Base-by-base conservation (phyloP, 2,329 filamentous ascomycete species). In the Xylariaceae sp. region DNA sequence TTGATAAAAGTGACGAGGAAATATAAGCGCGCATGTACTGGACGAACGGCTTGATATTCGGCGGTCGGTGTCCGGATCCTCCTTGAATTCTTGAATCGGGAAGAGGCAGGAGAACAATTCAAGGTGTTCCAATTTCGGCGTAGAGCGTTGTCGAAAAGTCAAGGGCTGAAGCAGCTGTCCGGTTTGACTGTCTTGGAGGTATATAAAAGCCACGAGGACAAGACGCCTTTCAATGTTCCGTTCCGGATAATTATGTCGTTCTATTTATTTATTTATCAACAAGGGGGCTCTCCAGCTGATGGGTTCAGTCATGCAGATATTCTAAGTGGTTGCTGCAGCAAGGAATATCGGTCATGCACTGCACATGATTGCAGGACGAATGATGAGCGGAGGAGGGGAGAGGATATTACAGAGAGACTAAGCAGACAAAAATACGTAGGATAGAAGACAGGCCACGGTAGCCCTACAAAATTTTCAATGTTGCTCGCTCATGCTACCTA, bases 281-380 rank as follows among this genome's bases (percentile, higher is more conserved):
- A 39, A 26, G 28, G 39, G 34, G 44, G 19, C 17, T 44, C 31
- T 58, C 34, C 21, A 53, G 58, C 51, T 43, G 39, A 56, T 61
- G 58, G 61, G 34, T 53, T 59, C 54, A 39, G 40, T 56, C 55
- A 59, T 63, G 53, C 61, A 59, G 49, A 44, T 55, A 58, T 53
- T 49, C 51, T 48, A 19, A 21, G 41, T 46, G 17, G 51, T 44
- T 24, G 37, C 40, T 56, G 57, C 50, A 55, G 56, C 51, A 56
- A 43, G 48, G 29, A 43, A 46, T 39, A 51, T 46, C 49, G 48
- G 52, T 56, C 58, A 61, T 63, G 55, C 61, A 9, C 8, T 36
- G 33, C 33, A 36, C n/a, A n/a, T n/a, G n/a, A 61, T 51, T 40
- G 54, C 51, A 53, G 49, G 51, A 58, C 29, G 33, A 47, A 45